phyloP scores from a whole-genome alignment of 2,329 filamentous ascomycete species.

The Clarireedia hainanense region DNA sequence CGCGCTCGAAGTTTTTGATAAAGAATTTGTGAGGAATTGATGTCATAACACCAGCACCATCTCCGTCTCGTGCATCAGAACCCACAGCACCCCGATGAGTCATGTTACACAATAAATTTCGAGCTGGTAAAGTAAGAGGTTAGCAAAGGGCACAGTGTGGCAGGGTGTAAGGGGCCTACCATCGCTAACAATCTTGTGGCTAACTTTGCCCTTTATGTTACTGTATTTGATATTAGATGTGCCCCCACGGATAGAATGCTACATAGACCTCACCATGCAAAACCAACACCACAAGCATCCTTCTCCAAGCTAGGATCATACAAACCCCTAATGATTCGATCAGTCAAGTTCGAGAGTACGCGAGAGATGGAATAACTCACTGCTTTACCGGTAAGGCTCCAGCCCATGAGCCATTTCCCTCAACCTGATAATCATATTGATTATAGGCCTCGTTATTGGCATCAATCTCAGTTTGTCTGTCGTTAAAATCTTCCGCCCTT shows the following conservation, averaged over 20 bases:
- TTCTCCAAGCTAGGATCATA: slow-evolving; percentile 96
- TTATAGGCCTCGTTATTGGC: slow-evolving; percentile 52
- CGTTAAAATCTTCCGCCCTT: slow-evolving; percentile 58
- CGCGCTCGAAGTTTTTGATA: slow-evolving; percentile 92
- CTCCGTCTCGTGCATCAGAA: slow-evolving; percentile 94
- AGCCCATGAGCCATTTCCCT: slow-evolving; percentile 84
- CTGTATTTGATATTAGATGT: slow-evolving; percentile 37
- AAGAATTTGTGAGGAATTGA: slow-evolving; percentile 98
- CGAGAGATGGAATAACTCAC: slow-evolving; percentile 34
- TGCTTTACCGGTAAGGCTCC: slow-evolving; percentile 94
- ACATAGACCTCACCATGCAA: slow-evolving; percentile 69
- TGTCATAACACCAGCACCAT: slow-evolving; percentile 98
- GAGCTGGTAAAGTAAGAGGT: slow-evolving; percentile 47
- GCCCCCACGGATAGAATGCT: background rate
- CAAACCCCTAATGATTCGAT: slow-evolving; percentile 51
- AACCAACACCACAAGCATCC: slow-evolving; percentile 98
- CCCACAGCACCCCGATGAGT: slow-evolving; percentile 98
- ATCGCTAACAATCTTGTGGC: slow-evolving; percentile 99
- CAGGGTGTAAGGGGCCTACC: slow-evolving; percentile 42
- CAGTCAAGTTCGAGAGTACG: background rate
- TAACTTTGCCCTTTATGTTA: slow-evolving; percentile 94
- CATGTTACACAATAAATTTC: slow-evolving; percentile 98
- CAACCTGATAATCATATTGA: slow-evolving; percentile 79
- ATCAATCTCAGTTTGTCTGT: slow-evolving; percentile 55
- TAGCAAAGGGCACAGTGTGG: slow-evolving; percentile 20